Conservation (phyloP, 108 stramenopile species). For the Pseudonitzschia pungens region DNA sequence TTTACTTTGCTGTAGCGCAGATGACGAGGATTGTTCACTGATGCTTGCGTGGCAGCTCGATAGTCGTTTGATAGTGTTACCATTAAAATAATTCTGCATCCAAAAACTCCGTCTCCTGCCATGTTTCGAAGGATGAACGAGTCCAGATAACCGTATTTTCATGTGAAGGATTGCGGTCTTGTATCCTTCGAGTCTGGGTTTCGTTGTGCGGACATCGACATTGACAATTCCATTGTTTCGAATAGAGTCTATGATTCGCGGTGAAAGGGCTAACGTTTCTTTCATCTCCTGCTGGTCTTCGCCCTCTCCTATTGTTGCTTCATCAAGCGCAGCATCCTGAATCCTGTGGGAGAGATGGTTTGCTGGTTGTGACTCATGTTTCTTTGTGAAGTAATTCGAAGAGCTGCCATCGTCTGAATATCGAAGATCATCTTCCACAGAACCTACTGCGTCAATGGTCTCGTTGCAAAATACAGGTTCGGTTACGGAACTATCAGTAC, state of each 20-base stretch:
- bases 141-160: constrained; percentile 22
- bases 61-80: not conserved
- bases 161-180: constrained; percentile 18
- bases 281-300: not conserved
- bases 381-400: too few relatives aligned
- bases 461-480: too few relatives aligned
- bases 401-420: too few relatives aligned
- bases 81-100: not conserved
- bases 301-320: not conserved
- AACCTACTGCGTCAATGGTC: too few relatives aligned
- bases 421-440: too few relatives aligned
- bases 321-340: not conserved
- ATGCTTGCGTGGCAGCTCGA: not conserved
- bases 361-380: too few relatives aligned
- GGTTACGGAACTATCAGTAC: too few relatives aligned
- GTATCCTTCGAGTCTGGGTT: not conserved
- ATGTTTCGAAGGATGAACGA: constrained; percentile 11
- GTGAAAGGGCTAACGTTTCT: not conserved
- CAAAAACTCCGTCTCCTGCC: not conserved
- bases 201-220: too few relatives aligned
- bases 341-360: not conserved
- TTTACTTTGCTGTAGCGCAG: not conserved
- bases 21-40: not conserved
- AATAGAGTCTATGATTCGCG: not conserved
- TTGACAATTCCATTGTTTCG: not conserved